Base-by-base conservation (phyloP, 371 early-diverging fungal genomes). In the Mortierella sp. region DNA sequence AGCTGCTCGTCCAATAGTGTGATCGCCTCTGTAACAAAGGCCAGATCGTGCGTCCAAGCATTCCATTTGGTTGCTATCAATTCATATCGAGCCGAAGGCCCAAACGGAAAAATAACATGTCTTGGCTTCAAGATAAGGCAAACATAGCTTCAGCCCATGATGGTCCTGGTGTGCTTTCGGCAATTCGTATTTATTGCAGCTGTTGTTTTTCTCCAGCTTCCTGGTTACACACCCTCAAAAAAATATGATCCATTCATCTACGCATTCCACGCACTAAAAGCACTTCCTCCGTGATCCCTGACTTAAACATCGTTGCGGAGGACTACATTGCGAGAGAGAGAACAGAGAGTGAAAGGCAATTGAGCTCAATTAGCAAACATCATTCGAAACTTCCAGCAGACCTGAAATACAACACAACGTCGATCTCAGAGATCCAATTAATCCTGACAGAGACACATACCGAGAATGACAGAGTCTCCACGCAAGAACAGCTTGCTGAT, bases 401-500 rank as follows among this genome's bases (percentile, higher is more conserved):
- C n/a, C n/a, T n/a, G n/a, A n/a, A n/a, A n/a, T n/a, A n/a, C 1
- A 6, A 39, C 22, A 5, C 2, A 37, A 19, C 16, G 31, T 29
- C 14, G 24, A 55, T n/a, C n/a, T n/a, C n/a, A n/a, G n/a, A n/a
- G n/a, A n/a, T n/a, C n/a, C n/a, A n/a, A 39, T 29, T 40, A 26
- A 14, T 37, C 8, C 64, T n/a, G 40, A n/a, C 45, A 66, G 13
- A 16, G 16, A 11, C 2, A 29, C 69, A 2, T 89, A 89, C 95
- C 95, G 34, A 97, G 89, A 71, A 96, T 95, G 55, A 97, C 99
- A 52, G 98, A 96, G 87, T 99, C 99, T 70, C 99, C 99, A 76
- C 99, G 93, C 86, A 99, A 89, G 85, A 99, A 99, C 94, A 99
- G 92, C 80, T 99, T 98, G 88, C 95, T 95, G 69, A 99, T 98